Conservation (phyloP, 805 yeast genomes). For the Wickerhamia fluorescens region DNA sequence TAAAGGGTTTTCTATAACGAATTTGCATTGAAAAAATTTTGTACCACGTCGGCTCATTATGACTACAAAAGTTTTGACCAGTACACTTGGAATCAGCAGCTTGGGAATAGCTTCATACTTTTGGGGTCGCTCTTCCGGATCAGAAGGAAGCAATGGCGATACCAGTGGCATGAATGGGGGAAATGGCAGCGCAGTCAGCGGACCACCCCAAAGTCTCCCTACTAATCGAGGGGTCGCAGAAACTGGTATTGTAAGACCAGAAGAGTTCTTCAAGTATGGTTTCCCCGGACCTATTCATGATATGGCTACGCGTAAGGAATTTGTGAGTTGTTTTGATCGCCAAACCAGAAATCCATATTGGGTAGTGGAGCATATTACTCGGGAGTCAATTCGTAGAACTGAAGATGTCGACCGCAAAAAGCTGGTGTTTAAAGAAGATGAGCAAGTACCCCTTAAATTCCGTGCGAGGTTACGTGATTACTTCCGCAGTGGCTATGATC, state of each 20-base stretch:
- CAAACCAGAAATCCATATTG: slow-evolving; percentile 79
- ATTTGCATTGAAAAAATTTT: too few species aligned
- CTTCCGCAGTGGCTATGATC: slow-evolving; percentile 90
- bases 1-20: too few species aligned
- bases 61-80: slow-evolving; percentile 20
- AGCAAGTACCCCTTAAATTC: slow-evolving; percentile 65
- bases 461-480: slow-evolving; percentile 77
- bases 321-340: slow-evolving; percentile 80
- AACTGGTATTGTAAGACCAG: slow-evolving; percentile 48
- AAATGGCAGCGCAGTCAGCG: slow-evolving; percentile 6
- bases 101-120: slow-evolving; percentile 35
- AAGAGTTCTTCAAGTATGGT: slow-evolving; percentile 82
- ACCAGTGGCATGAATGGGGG: slow-evolving; percentile 6
- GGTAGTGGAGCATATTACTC: slow-evolving; percentile 85
- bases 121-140: slow-evolving; percentile 28
- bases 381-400: slow-evolving; percentile 49
- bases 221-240: background rate
- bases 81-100: slow-evolving; percentile 28
- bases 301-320: slow-evolving; percentile 64
- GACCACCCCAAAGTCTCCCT: background rate
- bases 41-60: too few species aligned
- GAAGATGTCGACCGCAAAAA: slow-evolving; percentile 67
- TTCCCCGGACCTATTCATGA: slow-evolving; percentile 95
- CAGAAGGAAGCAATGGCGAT: too few species aligned
- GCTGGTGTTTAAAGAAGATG: slow-evolving; percentile 84